A percentile compares a stretch with the other conserved stretches of the same genome.
Evolutionary conservation across 192 early-diverging fungal species (phyloP).

Genomic region (Linnemannia schmuckeri): DNA sequence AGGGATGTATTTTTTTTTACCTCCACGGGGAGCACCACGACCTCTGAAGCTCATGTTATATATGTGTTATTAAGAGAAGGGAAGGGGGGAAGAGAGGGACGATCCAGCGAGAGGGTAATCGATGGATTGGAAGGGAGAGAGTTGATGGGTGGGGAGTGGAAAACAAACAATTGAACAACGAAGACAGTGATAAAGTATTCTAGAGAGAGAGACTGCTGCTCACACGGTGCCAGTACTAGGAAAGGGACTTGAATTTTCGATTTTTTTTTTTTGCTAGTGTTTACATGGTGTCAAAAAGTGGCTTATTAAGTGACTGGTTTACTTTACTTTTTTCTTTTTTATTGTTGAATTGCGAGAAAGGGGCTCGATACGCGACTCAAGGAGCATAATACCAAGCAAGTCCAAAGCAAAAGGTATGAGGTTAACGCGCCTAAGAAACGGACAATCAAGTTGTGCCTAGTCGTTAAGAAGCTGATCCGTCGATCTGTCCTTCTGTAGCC

Average conservation of each 20-base stretch:
- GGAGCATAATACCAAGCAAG: not conserved
- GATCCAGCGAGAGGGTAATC: constrained; percentile 11
- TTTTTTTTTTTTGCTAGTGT: constrained; percentile 6
- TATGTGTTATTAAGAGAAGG: constrained; percentile 12
- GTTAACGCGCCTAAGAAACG: too few relatives aligned
- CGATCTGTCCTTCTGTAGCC: not conserved
- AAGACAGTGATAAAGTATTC: not conserved
- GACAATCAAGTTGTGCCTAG: not conserved
- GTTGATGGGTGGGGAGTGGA: not conserved
- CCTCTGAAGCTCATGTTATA: constrained; percentile 53
- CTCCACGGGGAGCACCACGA: constrained; percentile 46
- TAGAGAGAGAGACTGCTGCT: not conserved
- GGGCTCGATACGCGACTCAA: not conserved
- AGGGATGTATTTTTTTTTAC: constrained; percentile 10
- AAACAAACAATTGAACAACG: not conserved
- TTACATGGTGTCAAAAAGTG: not conserved
- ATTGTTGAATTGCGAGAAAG: not conserved
- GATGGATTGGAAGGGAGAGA: not conserved
- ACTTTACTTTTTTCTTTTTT: not conserved
- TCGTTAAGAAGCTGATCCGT: not conserved
- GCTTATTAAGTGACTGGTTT: constrained; percentile 2
- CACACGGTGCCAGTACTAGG: not conserved
- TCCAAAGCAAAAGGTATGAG: not conserved
- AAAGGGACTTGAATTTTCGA: not conserved
- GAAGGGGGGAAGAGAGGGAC: not conserved